Percentiles rank a stretch among this genome's conserved stretches.
Conservation (phyloP, 2,329 filamentous ascomycete species). For the Exserohilum rostratum region DNA sequence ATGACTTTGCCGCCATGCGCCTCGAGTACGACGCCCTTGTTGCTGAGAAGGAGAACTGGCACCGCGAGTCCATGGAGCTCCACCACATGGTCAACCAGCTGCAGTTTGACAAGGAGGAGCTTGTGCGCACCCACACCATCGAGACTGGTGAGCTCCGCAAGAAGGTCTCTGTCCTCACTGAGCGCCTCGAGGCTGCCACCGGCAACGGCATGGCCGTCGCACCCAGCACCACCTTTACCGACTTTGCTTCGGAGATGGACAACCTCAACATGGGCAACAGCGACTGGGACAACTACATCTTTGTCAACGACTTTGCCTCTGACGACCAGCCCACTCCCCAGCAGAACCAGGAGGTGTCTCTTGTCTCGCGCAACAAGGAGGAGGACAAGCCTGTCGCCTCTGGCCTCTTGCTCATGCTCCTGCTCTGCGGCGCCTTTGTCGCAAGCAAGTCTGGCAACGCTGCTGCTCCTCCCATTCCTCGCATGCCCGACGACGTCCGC, state of each 20-base stretch:
- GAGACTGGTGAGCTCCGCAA: slow-evolving; percentile 92
- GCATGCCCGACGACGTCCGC: slow-evolving; percentile 80
- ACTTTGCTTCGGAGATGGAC: slow-evolving; percentile 81
- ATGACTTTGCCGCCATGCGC: slow-evolving; percentile 73
- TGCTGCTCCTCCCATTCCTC: slow-evolving; percentile 72
- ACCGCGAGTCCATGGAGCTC: slow-evolving; percentile 75
- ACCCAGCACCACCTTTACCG: slow-evolving; percentile 68
- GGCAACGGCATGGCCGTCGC: slow-evolving; percentile 54
- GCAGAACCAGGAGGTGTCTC: slow-evolving; percentile 48
- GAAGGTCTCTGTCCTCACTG: slow-evolving; percentile 82
- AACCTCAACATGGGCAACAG: slow-evolving; percentile 76
- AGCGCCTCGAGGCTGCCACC: slow-evolving; percentile 68
- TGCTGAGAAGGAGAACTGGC: slow-evolving; percentile 68
- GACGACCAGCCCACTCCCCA: slow-evolving; percentile 53
- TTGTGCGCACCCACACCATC: slow-evolving; percentile 85
- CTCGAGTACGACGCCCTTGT: slow-evolving; percentile 60
- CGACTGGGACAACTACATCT: slow-evolving; percentile 81
- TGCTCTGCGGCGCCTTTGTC: slow-evolving; percentile 95
- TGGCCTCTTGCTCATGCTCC: slow-evolving; percentile 88
- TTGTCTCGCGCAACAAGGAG: slow-evolving; percentile 52
- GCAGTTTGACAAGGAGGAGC: slow-evolving; percentile 86
- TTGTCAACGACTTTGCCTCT: slow-evolving; percentile 73
- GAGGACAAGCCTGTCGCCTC: slow-evolving; percentile 72
- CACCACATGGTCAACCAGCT: slow-evolving; percentile 77
- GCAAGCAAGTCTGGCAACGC: slow-evolving; percentile 81